Percentiles rank a stretch among this genome's conserved stretches.
phyloP scores from a whole-genome alignment of 169 alveolate genomes.

The Eimeria falciformis region DNA sequence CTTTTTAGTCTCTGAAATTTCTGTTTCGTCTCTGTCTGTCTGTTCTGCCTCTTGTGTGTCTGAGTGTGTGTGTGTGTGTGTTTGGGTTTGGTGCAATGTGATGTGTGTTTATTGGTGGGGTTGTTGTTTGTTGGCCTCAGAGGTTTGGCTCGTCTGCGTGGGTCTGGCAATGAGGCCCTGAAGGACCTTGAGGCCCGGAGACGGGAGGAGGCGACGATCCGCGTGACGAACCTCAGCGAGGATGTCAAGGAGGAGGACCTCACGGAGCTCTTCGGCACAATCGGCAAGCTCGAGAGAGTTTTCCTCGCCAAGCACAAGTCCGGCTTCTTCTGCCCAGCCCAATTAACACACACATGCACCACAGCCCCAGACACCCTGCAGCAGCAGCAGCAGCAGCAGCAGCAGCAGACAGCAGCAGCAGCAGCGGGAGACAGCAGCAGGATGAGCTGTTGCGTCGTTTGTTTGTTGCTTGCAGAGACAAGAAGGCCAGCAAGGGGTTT shows the following conservation, averaged over 20 bases:
- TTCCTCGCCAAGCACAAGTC: constrained; percentile 92
- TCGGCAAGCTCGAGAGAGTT: constrained; percentile 90
- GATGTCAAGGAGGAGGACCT: constrained; percentile 92
- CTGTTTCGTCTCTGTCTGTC: not conserved
- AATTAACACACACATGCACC: not conserved
- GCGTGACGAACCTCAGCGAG: constrained; percentile 92
- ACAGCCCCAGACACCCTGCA: too few relatives aligned
- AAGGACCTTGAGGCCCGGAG: constrained; percentile 75
- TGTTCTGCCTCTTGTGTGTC: not conserved
- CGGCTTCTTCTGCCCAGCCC: not conserved
- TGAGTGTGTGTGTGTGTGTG: constrained; percentile 17
- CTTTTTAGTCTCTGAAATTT: not conserved
- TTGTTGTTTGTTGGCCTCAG: not conserved
- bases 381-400: too few relatives aligned
- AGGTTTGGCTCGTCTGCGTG: constrained; percentile 13
- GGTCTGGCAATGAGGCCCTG: constrained; percentile 16
- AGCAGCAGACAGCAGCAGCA: too few relatives aligned
- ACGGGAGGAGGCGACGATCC: constrained; percentile 91
- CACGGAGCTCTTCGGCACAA: constrained; percentile 88
- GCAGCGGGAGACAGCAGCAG: not conserved
- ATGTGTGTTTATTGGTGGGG: not conserved
- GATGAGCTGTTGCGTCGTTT: not conserved
- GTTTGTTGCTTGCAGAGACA: constrained; percentile 84
- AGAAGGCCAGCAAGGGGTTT: constrained; percentile 92
- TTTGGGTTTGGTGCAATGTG: not conserved